Evolutionary conservation across 257 asterid species (phyloP), one percentile per base, ranked within the genome.

Genomic region (Solanum etuberosum): DNA sequence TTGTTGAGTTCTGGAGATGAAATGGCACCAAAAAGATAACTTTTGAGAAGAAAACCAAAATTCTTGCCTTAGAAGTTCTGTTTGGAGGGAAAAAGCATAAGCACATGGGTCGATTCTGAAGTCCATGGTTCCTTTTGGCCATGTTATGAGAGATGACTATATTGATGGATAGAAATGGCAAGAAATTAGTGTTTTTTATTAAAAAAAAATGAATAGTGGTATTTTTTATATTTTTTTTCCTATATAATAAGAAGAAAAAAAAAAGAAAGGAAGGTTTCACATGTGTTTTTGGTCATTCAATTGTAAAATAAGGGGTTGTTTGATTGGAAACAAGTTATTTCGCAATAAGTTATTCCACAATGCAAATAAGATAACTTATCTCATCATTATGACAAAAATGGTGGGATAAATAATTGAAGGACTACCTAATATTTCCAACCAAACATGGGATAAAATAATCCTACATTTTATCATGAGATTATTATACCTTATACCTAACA

Each of bases 151-250:
- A 54, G 63, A 20, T 54, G 63, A 54, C 11, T 54, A 20, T 51
- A 7, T 20, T 54, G 63, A 51, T 51, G 59, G 21, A 21, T 48
- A 48, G 59, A 48, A 48, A 48, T 54, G 25, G 25, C n/a, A 54
- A 54, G 63, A 54, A 54, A 51, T 51, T 18, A 54, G 61, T 54
- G 63, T 18, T 1, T 51, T 51, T 51, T 5, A 54, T 48, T 48
- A 0, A 0, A 16, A 5, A 9, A 16, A 51, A 14, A 18, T 6
- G n/a, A 54, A 54, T 54, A 54, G 63, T 54, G n/a, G 4, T 20
- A 54, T 18, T 51, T 3, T 16, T 51, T 15, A 15, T 5, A 1
- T 0, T 16, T 16, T 16, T 46, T 1, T 5, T 2, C 0, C 16
- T 51, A 51, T 16, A 51, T 51, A 51, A 16, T 16, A 51, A 51